These are phyloP conservation scores for Taxillus chinensis DNA, from an alignment of 164 flowering plant species.

Conservation along the genomic window DNA sequence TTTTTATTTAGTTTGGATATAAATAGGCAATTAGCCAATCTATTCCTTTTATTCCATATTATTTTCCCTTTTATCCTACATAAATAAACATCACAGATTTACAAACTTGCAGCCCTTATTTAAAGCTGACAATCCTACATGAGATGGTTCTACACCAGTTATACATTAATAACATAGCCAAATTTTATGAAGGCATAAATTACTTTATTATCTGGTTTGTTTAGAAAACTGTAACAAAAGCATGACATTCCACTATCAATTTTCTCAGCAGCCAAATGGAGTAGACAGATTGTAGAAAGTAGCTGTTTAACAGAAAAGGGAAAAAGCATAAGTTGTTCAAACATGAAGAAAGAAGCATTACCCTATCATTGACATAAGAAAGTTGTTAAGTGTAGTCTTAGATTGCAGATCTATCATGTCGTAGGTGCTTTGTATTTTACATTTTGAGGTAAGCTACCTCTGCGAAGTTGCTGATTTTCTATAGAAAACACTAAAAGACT, in stretches of 20 bases:
- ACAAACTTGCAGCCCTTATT: too few species aligned
- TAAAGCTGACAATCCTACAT: too few species aligned
- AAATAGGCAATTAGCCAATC: too few species aligned
- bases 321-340: neutral
- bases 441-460: conserved; percentile 33
- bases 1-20: too few species aligned
- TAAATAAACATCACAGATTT: too few species aligned
- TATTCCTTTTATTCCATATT: too few species aligned
- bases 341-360: conserved; percentile 6
- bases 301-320: neutral
- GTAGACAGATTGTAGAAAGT: neutral
- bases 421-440: conserved; percentile 37
- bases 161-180: too few species aligned
- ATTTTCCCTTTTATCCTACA: too few species aligned
- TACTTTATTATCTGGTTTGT: too few species aligned
- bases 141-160: too few species aligned
- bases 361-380: conserved; percentile 1
- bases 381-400: neutral
- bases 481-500: conserved; percentile 86
- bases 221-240: neutral
- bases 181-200: too few species aligned
- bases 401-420: conserved; percentile 22
- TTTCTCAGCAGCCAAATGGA: neutral
- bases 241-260: neutral
- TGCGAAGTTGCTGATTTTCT: conserved; percentile 78